Conservation (phyloP, 805 yeast genomes). For the Candida coquimbonensis region DNA sequence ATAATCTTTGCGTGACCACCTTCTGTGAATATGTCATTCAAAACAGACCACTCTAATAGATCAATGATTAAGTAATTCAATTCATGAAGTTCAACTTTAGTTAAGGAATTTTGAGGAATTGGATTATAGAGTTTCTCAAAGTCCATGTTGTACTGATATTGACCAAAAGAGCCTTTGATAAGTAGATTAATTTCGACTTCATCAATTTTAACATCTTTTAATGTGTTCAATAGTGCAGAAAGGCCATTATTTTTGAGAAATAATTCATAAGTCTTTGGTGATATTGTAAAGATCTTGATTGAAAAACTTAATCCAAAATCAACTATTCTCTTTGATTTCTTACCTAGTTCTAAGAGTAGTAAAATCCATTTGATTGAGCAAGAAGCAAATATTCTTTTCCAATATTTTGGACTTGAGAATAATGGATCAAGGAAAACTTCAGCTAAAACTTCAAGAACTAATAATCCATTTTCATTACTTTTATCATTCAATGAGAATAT, state of each 20-base stretch:
- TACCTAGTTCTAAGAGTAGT: conserved; percentile 37
- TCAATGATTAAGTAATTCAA: conserved; percentile 30
- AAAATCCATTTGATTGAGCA: conserved; percentile 65
- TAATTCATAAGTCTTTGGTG: conserved; percentile 37
- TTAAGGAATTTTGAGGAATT: conserved; percentile 2
- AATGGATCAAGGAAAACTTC: conserved; percentile 29
- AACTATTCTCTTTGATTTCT: conserved; percentile 24
- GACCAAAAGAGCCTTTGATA: conserved; percentile 42
- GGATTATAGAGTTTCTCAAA: conserved; percentile 13
- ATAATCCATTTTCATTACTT: conserved; percentile 18
- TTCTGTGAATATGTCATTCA: conserved; percentile 26
- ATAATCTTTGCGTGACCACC: conserved; percentile 32
- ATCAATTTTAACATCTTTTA: conserved; percentile 39
- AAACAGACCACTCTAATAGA: conserved; percentile 29
- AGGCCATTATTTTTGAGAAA: conserved; percentile 50
- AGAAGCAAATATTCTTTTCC: conserved; percentile 42
- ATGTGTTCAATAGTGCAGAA: conserved; percentile 36
- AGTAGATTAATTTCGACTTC: conserved; percentile 26
- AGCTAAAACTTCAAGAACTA: conserved; percentile 27
- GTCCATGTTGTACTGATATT: conserved; percentile 24
- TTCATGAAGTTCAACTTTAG: conserved; percentile 35
- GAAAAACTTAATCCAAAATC: conserved; percentile 36
- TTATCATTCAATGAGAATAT: conserved; percentile 38
- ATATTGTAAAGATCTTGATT: conserved; percentile 41
- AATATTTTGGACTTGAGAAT: conserved; percentile 34